Evolutionary conservation across 1,284 basidiomycete species (phyloP), one percentile per base, ranked within the genome.

Genomic region (Ganoderma resinaceum): DNA sequence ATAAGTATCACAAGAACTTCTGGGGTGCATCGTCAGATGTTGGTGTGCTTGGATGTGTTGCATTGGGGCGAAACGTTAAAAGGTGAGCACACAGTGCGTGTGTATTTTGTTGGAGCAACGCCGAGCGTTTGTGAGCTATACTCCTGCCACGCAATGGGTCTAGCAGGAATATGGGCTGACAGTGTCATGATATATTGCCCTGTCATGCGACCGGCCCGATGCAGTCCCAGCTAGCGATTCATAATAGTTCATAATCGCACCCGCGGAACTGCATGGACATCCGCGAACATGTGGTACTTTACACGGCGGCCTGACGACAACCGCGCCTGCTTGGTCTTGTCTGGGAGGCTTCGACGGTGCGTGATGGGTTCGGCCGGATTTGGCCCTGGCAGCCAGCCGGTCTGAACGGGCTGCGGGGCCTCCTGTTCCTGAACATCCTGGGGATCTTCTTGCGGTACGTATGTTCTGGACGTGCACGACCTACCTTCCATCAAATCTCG

Each of bases 181-280:
- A 65, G 20, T 14, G 31, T 18, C 23, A n/a, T 60, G 63, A 65
- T 65, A 65, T 57, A 65, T 65, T 65, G 63, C n/a, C 18, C 53
- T 40, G 63, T 59, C 63, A 65, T 31, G 12, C 46, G 12, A 62
- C 16, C 43, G 33, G 61, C 61, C 61, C 61, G 61, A 26, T 62
- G 8, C 6, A 52, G 23, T 31, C 61, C 12, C 7, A 31, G 29
- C 29, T 26, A 2, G 16, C 18, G 12, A 35, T 37, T 58, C 57
- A 35, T n/a, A 37, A 37, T 23, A n/a, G 57, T 37, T 58, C 57
- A 35, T n/a, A 37, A 37, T 23, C 35, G 57, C 57, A 33, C 33
- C 35, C 35, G 20, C 57, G 20, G 35, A 58, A n/a, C 35, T 12
- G 57, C 57, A 55, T 33, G 29, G 29, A 23, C 58, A n/a, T 16